These are phyloP conservation scores for Podaxis carcinomalis DNA, from an alignment of 768 basidiomycete genomes.

Conservation along the genomic window DNA sequence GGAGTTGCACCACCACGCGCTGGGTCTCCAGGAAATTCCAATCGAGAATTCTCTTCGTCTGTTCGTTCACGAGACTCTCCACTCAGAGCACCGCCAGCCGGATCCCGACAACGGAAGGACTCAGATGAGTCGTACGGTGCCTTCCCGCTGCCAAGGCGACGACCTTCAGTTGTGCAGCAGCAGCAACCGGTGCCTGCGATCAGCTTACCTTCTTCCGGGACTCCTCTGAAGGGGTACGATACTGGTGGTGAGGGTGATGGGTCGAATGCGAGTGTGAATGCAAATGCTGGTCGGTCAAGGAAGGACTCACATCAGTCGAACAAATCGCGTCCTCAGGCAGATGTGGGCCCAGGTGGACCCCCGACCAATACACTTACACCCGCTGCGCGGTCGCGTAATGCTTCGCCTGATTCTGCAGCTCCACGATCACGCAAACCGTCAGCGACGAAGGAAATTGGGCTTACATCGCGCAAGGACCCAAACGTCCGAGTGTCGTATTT, in stretches of 20 bases:
- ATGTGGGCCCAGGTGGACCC: not conserved
- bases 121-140: constrained; percentile 39
- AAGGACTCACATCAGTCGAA: constrained; percentile 6
- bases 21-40: constrained; percentile 19
- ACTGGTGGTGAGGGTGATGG: not conserved
- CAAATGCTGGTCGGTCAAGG: not conserved
- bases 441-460: constrained; percentile 25
- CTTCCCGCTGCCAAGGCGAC: constrained; percentile 24
- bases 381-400: constrained; percentile 19
- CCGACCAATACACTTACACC: constrained; percentile 17
- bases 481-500: constrained; percentile 80
- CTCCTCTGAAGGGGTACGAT: not conserved
- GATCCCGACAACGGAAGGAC: constrained; percentile 30
- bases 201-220: not conserved
- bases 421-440: constrained; percentile 22
- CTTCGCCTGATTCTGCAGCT: constrained; percentile 17
- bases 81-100: constrained; percentile 21
- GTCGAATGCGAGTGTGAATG: not conserved
- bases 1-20: constrained; percentile 14
- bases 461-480: constrained; percentile 47
- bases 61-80: constrained; percentile 14
- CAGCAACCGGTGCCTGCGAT: constrained; percentile 12
- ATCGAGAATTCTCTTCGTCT: constrained; percentile 20
- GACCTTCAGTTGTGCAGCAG: constrained; percentile 12
- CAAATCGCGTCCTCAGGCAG: not conserved